Conservation (phyloP, 768 basidiomycete genomes). For the Podaxis pistillaris region DNA sequence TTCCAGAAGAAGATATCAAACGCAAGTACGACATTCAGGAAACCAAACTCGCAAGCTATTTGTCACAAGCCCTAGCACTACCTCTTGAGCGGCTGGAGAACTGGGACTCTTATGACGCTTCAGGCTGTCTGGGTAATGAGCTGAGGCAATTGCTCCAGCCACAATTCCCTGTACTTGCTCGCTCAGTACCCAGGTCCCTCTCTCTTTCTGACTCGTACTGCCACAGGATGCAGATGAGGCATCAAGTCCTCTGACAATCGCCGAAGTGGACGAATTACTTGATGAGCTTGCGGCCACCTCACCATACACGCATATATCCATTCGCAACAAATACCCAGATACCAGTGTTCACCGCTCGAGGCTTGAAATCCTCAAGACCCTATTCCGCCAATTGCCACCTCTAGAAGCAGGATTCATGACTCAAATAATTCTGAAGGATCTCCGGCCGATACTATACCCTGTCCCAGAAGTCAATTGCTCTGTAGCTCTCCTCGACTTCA, state of each 20-base stretch:
- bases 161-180: conserved; percentile 35
- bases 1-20: conserved; percentile 74
- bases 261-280: conserved; percentile 63
- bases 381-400: conserved; percentile 63
- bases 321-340: conserved; percentile 33
- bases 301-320: conserved; percentile 51
- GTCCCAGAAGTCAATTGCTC: conserved; percentile 50
- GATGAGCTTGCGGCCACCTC: conserved; percentile 74
- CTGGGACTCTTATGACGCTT: conserved; percentile 42
- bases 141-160: conserved; percentile 45
- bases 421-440: conserved; percentile 87
- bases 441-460: conserved; percentile 78
- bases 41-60: conserved; percentile 46
- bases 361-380: conserved; percentile 43
- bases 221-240: conserved; percentile 27
- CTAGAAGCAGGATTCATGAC: conserved; percentile 67
- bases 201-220: background rate
- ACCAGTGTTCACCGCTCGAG: conserved; percentile 21
- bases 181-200: background rate
- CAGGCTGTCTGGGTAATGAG: conserved; percentile 73
- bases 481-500: conserved; percentile 51
- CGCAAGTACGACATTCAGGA: conserved; percentile 79
- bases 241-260: conserved; percentile 38
- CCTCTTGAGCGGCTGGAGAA: conserved; percentile 26
- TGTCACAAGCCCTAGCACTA: conserved; percentile 50